Conservation (phyloP, 306 rosid genomes). For the Myrica gale region DNA sequence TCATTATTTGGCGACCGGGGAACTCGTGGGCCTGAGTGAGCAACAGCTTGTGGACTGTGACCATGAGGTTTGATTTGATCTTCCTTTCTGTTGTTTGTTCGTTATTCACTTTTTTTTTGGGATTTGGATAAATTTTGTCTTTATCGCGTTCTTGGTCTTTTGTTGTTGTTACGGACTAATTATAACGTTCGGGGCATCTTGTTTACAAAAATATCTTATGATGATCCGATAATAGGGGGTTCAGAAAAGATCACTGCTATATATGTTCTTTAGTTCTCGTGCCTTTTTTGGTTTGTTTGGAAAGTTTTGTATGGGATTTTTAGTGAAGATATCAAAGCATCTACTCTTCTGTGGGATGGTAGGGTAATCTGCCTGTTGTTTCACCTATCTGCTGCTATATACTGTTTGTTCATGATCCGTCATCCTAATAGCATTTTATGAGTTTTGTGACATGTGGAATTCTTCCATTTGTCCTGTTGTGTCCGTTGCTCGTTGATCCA, state of each 20-base stretch:
- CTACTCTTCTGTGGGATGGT: neutral
- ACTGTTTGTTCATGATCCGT: neutral
- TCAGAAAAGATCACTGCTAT: neutral
- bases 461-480: neutral
- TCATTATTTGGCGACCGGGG: constrained; percentile 63
- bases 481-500: neutral
- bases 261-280: neutral
- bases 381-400: neutral
- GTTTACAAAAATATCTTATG: neutral
- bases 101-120: too few relatives aligned
- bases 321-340: neutral
- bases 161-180: too few relatives aligned
- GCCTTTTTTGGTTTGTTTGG: neutral
- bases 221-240: neutral
- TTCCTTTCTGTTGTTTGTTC: neutral
- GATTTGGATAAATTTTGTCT: too few relatives aligned
- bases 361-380: neutral
- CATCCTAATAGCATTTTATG: neutral
- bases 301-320: too few relatives aligned
- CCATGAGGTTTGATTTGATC: constrained; percentile 61
- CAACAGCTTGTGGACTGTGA: constrained; percentile 99
- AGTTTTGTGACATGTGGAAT: neutral
- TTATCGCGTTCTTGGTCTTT: too few relatives aligned
- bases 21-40: constrained; percentile 76
- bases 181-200: too few relatives aligned